These are phyloP conservation scores for Lentinula guzmanii DNA, from an alignment of 768 basidiomycete genomes.

Conservation along the genomic window DNA sequence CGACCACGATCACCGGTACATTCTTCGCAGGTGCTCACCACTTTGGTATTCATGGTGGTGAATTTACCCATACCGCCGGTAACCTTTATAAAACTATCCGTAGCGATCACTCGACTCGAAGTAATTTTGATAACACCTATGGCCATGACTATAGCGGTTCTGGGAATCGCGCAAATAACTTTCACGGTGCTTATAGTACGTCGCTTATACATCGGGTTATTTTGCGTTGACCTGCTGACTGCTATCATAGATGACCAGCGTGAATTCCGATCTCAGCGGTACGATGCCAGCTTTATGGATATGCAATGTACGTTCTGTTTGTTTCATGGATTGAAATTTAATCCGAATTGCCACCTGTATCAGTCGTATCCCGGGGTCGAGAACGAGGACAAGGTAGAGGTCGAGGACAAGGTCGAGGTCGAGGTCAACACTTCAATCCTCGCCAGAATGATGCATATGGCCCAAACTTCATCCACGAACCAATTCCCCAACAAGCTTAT, in stretches of 20 bases:
- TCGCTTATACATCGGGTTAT: neutral
- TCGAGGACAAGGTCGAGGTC: neutral
- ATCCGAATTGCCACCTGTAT: neutral
- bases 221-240: neutral
- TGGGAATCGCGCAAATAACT: neutral
- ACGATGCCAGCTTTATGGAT: neutral
- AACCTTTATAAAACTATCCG: neutral
- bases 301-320: neutral
- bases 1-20: neutral
- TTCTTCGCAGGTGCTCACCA: neutral
- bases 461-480: neutral
- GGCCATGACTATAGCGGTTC: neutral
- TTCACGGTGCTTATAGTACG: neutral
- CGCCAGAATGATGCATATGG: neutral
- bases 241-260: neutral
- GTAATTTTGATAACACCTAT: neutral
- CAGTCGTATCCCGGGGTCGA: neutral
- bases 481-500: neutral
- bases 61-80: neutral
- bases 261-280: neutral
- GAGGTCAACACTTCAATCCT: neutral
- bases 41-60: neutral
- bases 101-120: neutral
- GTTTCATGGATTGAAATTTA: neutral
- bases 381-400: neutral